Evolutionary conservation across 2,329 filamentous ascomycete species (phyloP), one percentile per base, ranked within the genome.

Genomic region (Whalleya microplaca): DNA sequence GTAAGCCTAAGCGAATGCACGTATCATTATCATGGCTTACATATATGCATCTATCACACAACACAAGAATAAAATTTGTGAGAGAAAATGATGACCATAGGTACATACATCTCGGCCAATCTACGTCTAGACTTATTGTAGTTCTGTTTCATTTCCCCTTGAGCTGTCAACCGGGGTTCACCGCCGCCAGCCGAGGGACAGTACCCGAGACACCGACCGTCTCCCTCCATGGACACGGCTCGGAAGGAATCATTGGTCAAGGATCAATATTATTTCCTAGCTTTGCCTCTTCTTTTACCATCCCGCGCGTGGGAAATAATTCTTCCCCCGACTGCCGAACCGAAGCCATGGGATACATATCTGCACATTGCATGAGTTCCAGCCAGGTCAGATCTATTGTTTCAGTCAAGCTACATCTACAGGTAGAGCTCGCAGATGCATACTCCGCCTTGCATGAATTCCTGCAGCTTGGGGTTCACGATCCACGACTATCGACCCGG

Each of bases 381-480:
- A 27, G 49, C 21, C 19, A 42, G 37, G 23, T 18, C 48, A 41
- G 41, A 27, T 48, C 46, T 27, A 18, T 51, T 46, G 16, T 6
- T n/a, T 32, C 23, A 49, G 45, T 21, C 41, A 29, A 23, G 41
- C 45, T 60, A 52, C 51, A 53, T 27, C 23, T 27, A 27, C 23
- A 44, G 27, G 23, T 52, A 23, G 42, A 37, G 32, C 32, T 16
- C 14, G 32, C 32, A 37, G 32, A 16, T 37, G 32, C 32, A 37
- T 37, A 37, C 32, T 37, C 32, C 14, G 32, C 10, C 32, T 37
- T 52, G 57, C 52, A 58, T 54, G 42, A 20, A 19, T 55, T 54
- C 41, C 29, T 49, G 57, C 49, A 47, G 52, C 18, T 48, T 53
- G 37, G n/a, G 32, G 50, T 58, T 58, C 50, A 46, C 60, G 60